Evolutionary conservation across 1,284 basidiomycete genomes (phyloP).

Genomic region (Pterulicium gracile): DNA sequence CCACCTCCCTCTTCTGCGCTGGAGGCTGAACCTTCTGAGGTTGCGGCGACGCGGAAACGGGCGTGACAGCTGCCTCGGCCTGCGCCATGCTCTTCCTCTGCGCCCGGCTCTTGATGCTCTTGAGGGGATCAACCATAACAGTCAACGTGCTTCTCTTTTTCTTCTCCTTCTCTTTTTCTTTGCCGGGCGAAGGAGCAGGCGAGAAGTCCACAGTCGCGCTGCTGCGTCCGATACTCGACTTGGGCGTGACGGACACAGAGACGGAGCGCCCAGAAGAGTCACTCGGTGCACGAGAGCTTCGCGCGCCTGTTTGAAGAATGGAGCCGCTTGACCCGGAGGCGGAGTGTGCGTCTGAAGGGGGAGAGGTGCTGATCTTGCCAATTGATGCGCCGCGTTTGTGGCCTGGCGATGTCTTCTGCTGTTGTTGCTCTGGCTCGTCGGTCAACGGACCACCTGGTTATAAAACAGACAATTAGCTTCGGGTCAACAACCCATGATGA

Average conservation of each 20-base stretch:
- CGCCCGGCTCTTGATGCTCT: slow-evolving; percentile 40
- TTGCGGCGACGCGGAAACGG: slow-evolving; percentile 14
- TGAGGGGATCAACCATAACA: slow-evolving; percentile 72
- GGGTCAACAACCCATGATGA: too few relatives aligned
- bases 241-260: background rate
- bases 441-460: too few relatives aligned
- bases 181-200: slow-evolving; percentile 11
- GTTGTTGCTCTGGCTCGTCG: background rate
- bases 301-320: background rate
- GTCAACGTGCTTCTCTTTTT: slow-evolving; percentile 70
- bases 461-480: too few relatives aligned
- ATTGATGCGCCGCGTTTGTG: slow-evolving; percentile 1
- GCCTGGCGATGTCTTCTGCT: background rate
- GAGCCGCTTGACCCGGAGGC: too few relatives aligned
- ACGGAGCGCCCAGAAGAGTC: background rate
- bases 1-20: slow-evolving; percentile 9
- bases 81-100: slow-evolving; percentile 25
- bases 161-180: slow-evolving; percentile 27
- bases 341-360: too few relatives aligned
- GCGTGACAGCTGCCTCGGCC: slow-evolving; percentile 19
- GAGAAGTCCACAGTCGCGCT: background rate
- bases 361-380: background rate
- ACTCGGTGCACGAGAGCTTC: background rate
- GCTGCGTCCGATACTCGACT: background rate
- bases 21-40: slow-evolving; percentile 3